These are phyloP conservation scores for Pyronema omphalodes DNA, from an alignment of 495 filamentous ascomycete species.

Conservation along the genomic window DNA sequence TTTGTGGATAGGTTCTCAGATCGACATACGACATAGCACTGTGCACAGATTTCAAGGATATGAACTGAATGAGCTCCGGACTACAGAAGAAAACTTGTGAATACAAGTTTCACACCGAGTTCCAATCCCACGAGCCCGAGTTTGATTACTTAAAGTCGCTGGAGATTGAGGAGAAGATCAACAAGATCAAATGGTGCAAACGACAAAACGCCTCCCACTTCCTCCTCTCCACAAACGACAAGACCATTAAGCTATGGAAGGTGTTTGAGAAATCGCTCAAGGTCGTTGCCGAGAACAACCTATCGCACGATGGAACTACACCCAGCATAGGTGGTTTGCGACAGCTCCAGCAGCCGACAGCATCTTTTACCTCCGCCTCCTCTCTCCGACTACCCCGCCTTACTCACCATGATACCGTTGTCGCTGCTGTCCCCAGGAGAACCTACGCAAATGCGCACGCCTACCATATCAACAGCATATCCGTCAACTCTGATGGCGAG, in stretches of 20 bases:
- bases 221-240: constrained; percentile 95
- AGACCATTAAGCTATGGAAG: constrained; percentile 99
- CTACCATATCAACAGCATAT: constrained; percentile 99
- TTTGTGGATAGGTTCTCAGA: not conserved
- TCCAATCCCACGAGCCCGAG: constrained; percentile 97
- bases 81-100: constrained; percentile 97
- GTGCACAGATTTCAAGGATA: too few relatives aligned
- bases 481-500: constrained; percentile 96
- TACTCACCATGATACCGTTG: constrained; percentile 96
- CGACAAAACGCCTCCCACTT: constrained; percentile 97
- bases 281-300: constrained; percentile 96
- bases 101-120: constrained; percentile 99
- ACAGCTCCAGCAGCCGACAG: constrained; percentile 26
- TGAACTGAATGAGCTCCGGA: not conserved
- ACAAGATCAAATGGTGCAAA: constrained; percentile 99
- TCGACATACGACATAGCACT: too few relatives aligned
- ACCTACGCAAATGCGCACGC: constrained; percentile 97
- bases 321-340: constrained; percentile 18
- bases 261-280: constrained; percentile 98
- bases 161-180: constrained; percentile 99
- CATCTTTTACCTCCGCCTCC: constrained; percentile 64
- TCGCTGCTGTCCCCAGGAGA: constrained; percentile 83
- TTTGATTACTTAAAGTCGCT: constrained; percentile 98
- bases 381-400: constrained; percentile 83
- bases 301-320: constrained; percentile 56